These are phyloP conservation scores for Cercospora nicotianae DNA, from an alignment of 2,329 filamentous ascomycete genomes.

Conservation along the genomic window DNA sequence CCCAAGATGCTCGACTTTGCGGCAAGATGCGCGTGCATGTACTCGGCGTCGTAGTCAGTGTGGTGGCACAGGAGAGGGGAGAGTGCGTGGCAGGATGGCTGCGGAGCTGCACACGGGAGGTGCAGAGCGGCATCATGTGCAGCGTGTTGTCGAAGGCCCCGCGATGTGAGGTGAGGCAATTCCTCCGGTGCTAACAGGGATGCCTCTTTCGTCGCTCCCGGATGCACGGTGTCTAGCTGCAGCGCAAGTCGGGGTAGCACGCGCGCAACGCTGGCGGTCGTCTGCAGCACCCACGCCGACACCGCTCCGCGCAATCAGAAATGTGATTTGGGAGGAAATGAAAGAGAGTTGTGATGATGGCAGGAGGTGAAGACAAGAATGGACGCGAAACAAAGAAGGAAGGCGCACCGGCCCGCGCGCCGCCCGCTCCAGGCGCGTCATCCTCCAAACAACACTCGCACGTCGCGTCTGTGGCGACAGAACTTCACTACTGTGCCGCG, in stretches of 20 bases:
- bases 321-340: neutral
- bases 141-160: neutral
- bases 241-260: neutral
- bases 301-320: neutral
- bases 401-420: neutral
- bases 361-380: neutral
- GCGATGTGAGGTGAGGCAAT: constrained; percentile 8
- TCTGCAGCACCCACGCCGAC: neutral
- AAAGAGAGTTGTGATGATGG: neutral
- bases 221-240: neutral
- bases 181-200: constrained; percentile 2
- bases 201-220: constrained; percentile 2
- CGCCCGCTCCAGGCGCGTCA: neutral
- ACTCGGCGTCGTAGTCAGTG: neutral
- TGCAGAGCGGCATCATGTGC: constrained; percentile 2
- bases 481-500: neutral
- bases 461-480: neutral
- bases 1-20: neutral
- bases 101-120: neutral
- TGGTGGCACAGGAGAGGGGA: constrained; percentile 12
- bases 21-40: constrained; percentile 6
- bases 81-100: constrained; percentile 5
- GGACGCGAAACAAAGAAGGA: neutral
- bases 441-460: neutral
- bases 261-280: neutral